phyloP scores from a whole-genome alignment of 768 basidiomycete species.

The Coprinopsis strossmayeri region DNA sequence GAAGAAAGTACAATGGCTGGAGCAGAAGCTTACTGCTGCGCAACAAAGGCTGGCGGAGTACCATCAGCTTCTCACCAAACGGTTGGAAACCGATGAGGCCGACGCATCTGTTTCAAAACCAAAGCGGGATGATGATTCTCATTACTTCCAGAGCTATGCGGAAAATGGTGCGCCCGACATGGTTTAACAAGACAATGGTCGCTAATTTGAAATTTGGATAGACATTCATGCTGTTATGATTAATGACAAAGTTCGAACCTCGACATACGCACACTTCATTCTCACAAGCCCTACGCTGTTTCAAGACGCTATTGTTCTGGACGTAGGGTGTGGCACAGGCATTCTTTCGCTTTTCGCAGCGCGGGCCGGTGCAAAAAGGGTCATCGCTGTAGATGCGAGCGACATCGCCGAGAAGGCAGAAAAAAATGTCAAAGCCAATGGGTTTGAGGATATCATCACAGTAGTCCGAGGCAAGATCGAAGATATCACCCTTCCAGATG shows the following conservation, averaged over 20 bases:
- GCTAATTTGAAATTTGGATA: constrained; percentile 21
- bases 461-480: constrained; percentile 92
- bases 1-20: constrained; percentile 49
- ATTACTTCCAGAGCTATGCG: constrained; percentile 90
- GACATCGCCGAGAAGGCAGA: constrained; percentile 72
- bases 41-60: constrained; percentile 60
- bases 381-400: constrained; percentile 90
- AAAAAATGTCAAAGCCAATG: constrained; percentile 74
- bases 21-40: constrained; percentile 54
- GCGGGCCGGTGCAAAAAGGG: constrained; percentile 80
- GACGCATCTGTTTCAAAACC: constrained; percentile 19
- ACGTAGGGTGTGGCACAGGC: constrained; percentile 95
- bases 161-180: constrained; percentile 62
- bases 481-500: constrained; percentile 71
- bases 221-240: constrained; percentile 98
- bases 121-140: constrained; percentile 79
- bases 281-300: constrained; percentile 76
- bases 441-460: constrained; percentile 65
- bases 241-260: constrained; percentile 88
- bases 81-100: constrained; percentile 42
- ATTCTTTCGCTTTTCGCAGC: constrained; percentile 90
- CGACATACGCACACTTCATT: constrained; percentile 90
- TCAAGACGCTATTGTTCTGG: constrained; percentile 80
- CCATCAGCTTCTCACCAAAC: constrained; percentile 46
- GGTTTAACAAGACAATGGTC: neutral